Conservation (phyloP, 257 asterid genomes). For the Solanum clarkiae region DNA sequence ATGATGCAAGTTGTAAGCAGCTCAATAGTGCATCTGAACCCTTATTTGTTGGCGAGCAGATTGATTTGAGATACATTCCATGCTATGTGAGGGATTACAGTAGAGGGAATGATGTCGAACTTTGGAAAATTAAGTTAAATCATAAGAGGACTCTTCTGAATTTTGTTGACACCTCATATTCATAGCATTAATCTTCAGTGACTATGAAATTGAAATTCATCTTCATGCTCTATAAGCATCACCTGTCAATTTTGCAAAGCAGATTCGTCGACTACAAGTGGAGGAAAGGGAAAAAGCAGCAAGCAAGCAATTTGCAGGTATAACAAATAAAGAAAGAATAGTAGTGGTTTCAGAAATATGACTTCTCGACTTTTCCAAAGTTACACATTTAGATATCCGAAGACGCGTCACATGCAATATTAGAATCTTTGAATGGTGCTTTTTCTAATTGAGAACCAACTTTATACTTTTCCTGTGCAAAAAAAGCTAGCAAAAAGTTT, state of each 20-base stretch:
- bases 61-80: constrained; percentile 52
- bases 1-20: constrained; percentile 28
- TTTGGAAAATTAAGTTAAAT: constrained; percentile 60
- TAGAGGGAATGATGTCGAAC: constrained; percentile 71
- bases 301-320: neutral
- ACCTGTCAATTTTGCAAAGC: neutral
- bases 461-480: neutral
- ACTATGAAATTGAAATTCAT: neutral
- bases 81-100: constrained; percentile 51
- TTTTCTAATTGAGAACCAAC: neutral
- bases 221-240: neutral
- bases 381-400: neutral
- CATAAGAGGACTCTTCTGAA: neutral
- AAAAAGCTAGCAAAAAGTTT: neutral
- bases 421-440: neutral
- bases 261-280: neutral
- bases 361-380: neutral
- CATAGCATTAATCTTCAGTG: neutral
- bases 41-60: constrained; percentile 38
- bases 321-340: neutral
- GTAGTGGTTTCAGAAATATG: neutral
- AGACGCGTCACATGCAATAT: neutral
- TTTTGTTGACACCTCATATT: neutral
- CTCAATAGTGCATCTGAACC: neutral
- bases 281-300: neutral